Percentiles rank a stretch among this genome's conserved stretches.
Conservation (phyloP, 441 rosid species). For the Daphne laureola region DNA sequence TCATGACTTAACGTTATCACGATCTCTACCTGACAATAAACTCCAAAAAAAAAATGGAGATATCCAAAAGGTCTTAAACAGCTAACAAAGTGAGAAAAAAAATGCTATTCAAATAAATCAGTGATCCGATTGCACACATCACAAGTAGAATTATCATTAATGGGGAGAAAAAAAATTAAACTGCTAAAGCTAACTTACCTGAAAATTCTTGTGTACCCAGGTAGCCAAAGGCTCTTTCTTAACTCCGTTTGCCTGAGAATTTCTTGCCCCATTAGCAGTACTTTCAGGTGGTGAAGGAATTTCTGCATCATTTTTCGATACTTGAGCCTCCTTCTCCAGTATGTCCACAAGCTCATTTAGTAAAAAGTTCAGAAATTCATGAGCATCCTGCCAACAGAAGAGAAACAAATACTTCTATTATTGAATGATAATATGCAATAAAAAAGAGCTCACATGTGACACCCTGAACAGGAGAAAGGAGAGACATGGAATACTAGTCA, state of each 20-base stretch:
- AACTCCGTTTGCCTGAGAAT: slow-evolving; percentile 50
- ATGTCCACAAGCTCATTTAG: slow-evolving; percentile 92
- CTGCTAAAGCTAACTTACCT: slow-evolving; percentile 39
- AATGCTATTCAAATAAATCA: background rate
- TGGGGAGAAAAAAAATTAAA: too few relatives aligned
- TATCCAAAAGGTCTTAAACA: background rate
- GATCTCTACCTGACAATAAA: too few relatives aligned
- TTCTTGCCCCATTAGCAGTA: slow-evolving; percentile 59
- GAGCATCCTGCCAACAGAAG: slow-evolving; percentile 64
- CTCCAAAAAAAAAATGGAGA: too few relatives aligned
- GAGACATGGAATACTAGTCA: background rate
- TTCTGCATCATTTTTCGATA: slow-evolving; percentile 66
- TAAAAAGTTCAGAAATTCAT: slow-evolving; percentile 85
- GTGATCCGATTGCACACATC: background rate
- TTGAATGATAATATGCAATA: slow-evolving; percentile 1
- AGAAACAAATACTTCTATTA: slow-evolving; percentile 8
- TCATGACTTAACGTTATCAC: too few relatives aligned
- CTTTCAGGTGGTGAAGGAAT: slow-evolving; percentile 64
- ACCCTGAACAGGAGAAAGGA: background rate
- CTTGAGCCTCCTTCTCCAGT: slow-evolving; percentile 82
- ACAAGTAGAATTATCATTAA: background rate
- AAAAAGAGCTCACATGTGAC: background rate
- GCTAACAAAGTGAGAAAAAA: background rate
- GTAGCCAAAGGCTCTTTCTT: slow-evolving; percentile 79
- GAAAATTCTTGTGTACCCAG: slow-evolving; percentile 94